These are phyloP conservation scores for Backusella tarrabulga DNA, from an alignment of 192 early-diverging fungal species.

Conservation along the genomic window DNA sequence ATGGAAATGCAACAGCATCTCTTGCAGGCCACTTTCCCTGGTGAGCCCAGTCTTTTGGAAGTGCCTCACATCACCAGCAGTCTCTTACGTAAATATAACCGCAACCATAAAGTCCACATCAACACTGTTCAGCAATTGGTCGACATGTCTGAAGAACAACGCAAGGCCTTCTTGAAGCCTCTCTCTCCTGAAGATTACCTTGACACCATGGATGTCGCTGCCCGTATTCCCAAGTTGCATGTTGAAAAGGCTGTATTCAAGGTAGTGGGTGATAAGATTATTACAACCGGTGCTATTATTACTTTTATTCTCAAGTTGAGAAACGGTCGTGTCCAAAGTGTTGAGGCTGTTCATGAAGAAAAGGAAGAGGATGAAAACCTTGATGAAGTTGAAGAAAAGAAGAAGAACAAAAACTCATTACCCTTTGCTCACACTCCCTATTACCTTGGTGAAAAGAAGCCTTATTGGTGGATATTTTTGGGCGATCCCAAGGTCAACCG, in stretches of 20 bases:
- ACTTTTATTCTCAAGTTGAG: constrained; percentile 63
- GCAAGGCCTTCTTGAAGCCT: constrained; percentile 53
- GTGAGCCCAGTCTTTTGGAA: constrained; percentile 81
- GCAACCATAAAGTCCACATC: constrained; percentile 63
- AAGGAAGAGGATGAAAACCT: constrained; percentile 36
- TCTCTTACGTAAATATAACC: constrained; percentile 59
- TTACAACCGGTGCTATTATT: constrained; percentile 77
- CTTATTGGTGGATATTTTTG: constrained; percentile 91
- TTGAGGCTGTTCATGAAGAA: constrained; percentile 28
- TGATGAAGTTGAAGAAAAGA: constrained; percentile 38
- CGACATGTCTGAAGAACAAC: constrained; percentile 62
- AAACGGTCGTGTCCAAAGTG: constrained; percentile 29
- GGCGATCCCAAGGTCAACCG: constrained; percentile 83
- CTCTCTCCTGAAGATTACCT: constrained; percentile 64
- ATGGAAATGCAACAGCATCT: constrained; percentile 90
- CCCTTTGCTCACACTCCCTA: constrained; percentile 64
- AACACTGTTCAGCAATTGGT: constrained; percentile 65
- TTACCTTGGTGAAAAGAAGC: constrained; percentile 70
- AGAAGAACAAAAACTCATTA: constrained; percentile 22
- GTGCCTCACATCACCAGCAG: constrained; percentile 76
- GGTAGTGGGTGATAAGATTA: constrained; percentile 72
- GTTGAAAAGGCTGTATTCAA: constrained; percentile 79
- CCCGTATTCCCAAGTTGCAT: constrained; percentile 74
- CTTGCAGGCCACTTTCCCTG: constrained; percentile 81
- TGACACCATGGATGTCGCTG: constrained; percentile 70